Percentiles rank a stretch among this genome's conserved stretches.
phyloP scores from a whole-genome alignment of 2,329 filamentous ascomycete genomes.

The Chrysosporium queenslandicum region DNA sequence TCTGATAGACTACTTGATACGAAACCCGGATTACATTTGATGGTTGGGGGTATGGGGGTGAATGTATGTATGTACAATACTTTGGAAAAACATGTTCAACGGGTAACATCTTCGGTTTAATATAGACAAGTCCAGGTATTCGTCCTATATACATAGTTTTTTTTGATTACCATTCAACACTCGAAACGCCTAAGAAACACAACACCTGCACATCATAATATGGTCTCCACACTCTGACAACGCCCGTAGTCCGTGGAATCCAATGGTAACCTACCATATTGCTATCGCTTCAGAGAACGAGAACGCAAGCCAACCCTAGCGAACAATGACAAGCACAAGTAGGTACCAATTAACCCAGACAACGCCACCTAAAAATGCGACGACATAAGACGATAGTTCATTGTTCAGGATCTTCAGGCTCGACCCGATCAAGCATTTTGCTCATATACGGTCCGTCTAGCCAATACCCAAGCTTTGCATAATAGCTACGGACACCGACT shows the following conservation, averaged over 20 bases:
- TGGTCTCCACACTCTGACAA: not conserved
- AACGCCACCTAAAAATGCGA: not conserved
- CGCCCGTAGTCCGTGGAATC: not conserved
- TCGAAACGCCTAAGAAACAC: not conserved
- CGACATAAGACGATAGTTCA: not conserved
- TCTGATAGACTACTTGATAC: too few relatives aligned
- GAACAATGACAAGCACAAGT: not conserved
- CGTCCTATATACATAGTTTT: not conserved
- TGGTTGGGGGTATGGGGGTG: too few relatives aligned
- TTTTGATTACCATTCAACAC: not conserved
- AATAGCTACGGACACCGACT: conserved; percentile 91
- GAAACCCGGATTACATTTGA: too few relatives aligned
- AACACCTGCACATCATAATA: not conserved
- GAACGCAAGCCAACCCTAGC: not conserved
- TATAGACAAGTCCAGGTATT: too few relatives aligned
- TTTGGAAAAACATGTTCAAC: too few relatives aligned
- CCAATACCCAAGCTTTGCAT: conserved; percentile 83
- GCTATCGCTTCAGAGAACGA: too few relatives aligned
- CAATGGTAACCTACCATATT: not conserved
- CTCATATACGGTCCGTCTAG: conserved; percentile 79
- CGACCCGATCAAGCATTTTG: conserved; percentile 39
- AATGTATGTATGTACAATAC: too few relatives aligned
- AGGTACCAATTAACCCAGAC: not conserved
- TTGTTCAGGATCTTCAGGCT: conserved; percentile 14
- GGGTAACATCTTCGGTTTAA: too few relatives aligned